Evolutionary conservation across 305 asterid genomes (phyloP).

Genomic region (Striga hermonthica): DNA sequence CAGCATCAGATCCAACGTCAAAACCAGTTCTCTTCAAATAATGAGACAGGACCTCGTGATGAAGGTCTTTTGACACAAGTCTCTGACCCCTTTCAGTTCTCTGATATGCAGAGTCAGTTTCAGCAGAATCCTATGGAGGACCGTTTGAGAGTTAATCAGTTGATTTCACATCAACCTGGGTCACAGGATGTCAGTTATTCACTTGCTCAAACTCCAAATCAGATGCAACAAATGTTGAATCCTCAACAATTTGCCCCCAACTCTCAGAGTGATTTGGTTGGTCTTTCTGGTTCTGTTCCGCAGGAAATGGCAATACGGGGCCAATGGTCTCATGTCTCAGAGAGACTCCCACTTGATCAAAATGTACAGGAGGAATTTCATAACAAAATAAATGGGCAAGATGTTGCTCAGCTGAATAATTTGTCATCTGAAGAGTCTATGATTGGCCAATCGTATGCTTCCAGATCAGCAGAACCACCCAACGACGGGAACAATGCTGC

Average conservation of each 20-base stretch:
- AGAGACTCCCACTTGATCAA: slow-evolving; percentile 47
- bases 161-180: slow-evolving; percentile 46
- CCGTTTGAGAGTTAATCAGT: slow-evolving; percentile 54
- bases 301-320: slow-evolving; percentile 11
- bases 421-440: slow-evolving; percentile 61
- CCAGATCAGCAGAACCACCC: slow-evolving; percentile 54
- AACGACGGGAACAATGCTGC: slow-evolving; percentile 37
- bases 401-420: slow-evolving; percentile 63
- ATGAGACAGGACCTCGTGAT: slow-evolving; percentile 45
- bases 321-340: slow-evolving; percentile 55
- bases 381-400: slow-evolving; percentile 59
- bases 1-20: slow-evolving; percentile 58
- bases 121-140: slow-evolving; percentile 55
- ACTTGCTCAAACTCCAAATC: slow-evolving; percentile 55
- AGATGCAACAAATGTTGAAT: slow-evolving; percentile 49
- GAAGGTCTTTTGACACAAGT: slow-evolving; percentile 53
- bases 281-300: slow-evolving; percentile 34
- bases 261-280: slow-evolving; percentile 49
- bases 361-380: slow-evolving; percentile 55
- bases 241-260: slow-evolving; percentile 49
- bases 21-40: slow-evolving; percentile 54
- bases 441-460: slow-evolving; percentile 49
- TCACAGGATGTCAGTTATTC: slow-evolving; percentile 50
- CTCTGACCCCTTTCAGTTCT: slow-evolving; percentile 57
- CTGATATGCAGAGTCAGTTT: slow-evolving; percentile 59